A percentile compares a stretch with the other conserved stretches of the same genome.
These are phyloP conservation scores for Botrytis tulipae DNA, from an alignment of 2,329 filamentous ascomycete species.

Conservation along the genomic window DNA sequence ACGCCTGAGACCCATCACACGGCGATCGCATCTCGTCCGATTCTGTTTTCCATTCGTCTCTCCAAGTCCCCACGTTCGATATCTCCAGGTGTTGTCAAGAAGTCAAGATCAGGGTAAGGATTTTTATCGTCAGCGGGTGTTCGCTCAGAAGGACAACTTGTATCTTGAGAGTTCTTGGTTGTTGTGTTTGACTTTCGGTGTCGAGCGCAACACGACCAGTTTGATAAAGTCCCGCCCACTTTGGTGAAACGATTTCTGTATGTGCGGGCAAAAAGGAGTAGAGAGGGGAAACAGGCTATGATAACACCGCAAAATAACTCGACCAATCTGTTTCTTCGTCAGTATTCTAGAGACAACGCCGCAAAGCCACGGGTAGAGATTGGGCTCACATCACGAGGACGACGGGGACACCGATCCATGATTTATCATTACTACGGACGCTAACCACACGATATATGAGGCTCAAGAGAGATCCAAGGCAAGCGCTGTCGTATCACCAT, in stretches of 20 bases:
- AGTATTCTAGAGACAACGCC: too few species aligned
- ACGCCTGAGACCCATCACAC: too few species aligned
- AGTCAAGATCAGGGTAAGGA: background rate
- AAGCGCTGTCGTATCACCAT: fast-evolving
- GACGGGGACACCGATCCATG: fast-evolving
- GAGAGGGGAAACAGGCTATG: background rate
- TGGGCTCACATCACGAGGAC: background rate
- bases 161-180: fast-evolving
- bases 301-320: background rate
- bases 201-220: fast-evolving
- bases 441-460: background rate
- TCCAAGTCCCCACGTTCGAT: fast-evolving
- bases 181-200: fast-evolving
- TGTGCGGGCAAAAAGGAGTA: background rate
- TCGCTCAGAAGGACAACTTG: background rate
- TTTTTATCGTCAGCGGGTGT: fast-evolving
- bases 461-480: fast-evolving
- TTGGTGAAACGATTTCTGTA: fast-evolving
- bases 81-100: background rate
- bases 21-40: background rate
- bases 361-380: too few species aligned
- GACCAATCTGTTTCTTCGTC: background rate
- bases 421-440: fast-evolving
- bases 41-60: background rate
- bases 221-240: fast-evolving